Base-by-base conservation (phyloP, 2,329 filamentous ascomycete genomes). In the Aspergillus sp. region DNA sequence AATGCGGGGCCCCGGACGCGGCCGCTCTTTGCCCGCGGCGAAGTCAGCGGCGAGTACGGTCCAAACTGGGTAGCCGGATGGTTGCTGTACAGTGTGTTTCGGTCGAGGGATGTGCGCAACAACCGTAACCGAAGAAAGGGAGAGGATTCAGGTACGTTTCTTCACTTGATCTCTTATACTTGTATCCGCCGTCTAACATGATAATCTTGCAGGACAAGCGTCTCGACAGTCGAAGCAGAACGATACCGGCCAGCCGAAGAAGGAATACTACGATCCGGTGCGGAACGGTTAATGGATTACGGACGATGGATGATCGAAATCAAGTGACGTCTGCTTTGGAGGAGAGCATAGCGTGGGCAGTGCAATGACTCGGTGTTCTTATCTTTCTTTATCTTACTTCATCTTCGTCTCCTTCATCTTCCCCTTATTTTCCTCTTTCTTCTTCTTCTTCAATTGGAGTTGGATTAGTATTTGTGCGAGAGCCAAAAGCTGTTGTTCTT, bases 31-130 rank as follows among this genome's bases (percentile, higher is more conserved):
- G 76, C 80, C 48, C 74, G 69, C 6, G 79, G 79, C 23, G 69
- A 67, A 22, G 80, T 77, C 1, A 74, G 71, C 30, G 77, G 79
- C 61, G 79, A 81, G 66, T 77, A 80, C 61, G 78, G 76, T 7
- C 79, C 79, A 6, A 81, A 81, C 60, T 81, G 79, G 79, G 79
- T 81, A 15, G 76, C 79, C 0, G 75, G 77, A 17, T 81, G 79
- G 79, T 71, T 81, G 70, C 68, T 81, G 66, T 81, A 81, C 67
- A 81, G 79, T 62, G 79, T 81, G 30, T 81, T 81, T 68, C 77
- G 79, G n/a, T 80, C 79, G 22, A 69, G 79, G 56, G 79, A 81
- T 71, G 76, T 79, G 59, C 72, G 79, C 54, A 81, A 81, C 68
- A 80, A 81, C 70, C 76, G 79, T 25, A 80, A 79, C 68, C 74